Base-by-base conservation (phyloP, 768 basidiomycete species). In the Lactarius vividus region DNA sequence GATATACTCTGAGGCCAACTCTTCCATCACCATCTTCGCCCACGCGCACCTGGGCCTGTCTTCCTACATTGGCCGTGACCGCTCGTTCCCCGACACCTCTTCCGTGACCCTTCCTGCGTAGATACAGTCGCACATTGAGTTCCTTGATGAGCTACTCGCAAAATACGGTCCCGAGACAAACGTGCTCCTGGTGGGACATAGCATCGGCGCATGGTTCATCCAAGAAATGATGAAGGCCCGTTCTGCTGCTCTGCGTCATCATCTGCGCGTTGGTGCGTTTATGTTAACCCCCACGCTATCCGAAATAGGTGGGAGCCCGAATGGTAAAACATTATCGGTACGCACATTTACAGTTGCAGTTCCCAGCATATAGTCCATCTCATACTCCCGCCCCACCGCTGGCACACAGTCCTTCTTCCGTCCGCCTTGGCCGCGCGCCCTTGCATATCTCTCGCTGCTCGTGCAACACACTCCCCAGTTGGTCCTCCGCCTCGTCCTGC, bases 221-320 rank as follows among this genome's bases (percentile, higher is more conserved):
- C 31, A 57, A 20, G 69, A 88, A 86, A 76, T 85, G 9, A 69
- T 88, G 61, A 85, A 86, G 74, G 74, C 69, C 86, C 88, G 77
- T 84, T 15, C 71, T 85, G 11, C 71, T 85, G 64, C 84, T 75
- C 73, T 74, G 18, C 77, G n/a, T n/a, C n/a, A n/a, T n/a, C n/a
- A n/a, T n/a, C n/a, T n/a, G n/a, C n/a, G 75, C 18, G 68, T 71
- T 18, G 78, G 79, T 4, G 76, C 79, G 2, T 87, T 89, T 67
- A 72, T 92, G 61, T 78, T 95, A 9, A 91, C 88, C 74, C 92
- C 91, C 0, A 85, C 90, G 0, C 77, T 92, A 39, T 81, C 82
- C 2, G 76, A 87, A 72, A 87, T 95, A 31, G 82, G 78, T 3
- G 71, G 77, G 16, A 87, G 88, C 0, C 88, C 88, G 3, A 89